phyloP scores from a whole-genome alignment of 1,284 basidiomycete species.

The Marasmius oreades region DNA sequence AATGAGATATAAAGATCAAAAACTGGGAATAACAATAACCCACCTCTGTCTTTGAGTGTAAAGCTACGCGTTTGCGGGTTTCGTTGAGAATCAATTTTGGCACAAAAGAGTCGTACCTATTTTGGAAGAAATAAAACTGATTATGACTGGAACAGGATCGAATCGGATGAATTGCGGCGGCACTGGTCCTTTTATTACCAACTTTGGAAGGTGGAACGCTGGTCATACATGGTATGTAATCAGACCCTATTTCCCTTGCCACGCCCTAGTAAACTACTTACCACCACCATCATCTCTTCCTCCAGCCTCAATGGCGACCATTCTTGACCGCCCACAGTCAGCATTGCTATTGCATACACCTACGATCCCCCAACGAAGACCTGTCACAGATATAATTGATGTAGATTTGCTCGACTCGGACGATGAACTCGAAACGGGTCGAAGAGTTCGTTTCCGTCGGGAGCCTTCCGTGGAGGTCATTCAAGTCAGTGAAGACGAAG shows the following conservation, averaged over 20 bases:
- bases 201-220: too few species aligned
- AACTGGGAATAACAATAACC: too few species aligned
- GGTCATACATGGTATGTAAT: too few species aligned
- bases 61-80: too few species aligned
- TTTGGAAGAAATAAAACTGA: not conserved
- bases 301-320: not conserved
- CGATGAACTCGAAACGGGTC: not conserved
- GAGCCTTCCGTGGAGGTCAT: not conserved
- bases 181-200: too few species aligned
- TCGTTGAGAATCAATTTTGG: too few species aligned
- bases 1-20: too few species aligned
- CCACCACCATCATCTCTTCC: not conserved
- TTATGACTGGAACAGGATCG: too few species aligned
- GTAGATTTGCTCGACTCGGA: slow-evolving; percentile 1
- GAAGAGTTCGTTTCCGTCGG: not conserved
- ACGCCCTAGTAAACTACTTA: not conserved
- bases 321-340: not conserved
- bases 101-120: too few species aligned
- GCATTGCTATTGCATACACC: not conserved
- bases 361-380: slow-evolving; percentile 1
- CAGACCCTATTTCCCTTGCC: not conserved
- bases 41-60: too few species aligned
- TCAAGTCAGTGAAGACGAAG: not conserved
- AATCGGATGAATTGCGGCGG: too few species aligned
- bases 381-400: not conserved